Conservation (phyloP, 2,329 filamentous ascomycete species). For the Tolypocladium cylindrosporum region DNA sequence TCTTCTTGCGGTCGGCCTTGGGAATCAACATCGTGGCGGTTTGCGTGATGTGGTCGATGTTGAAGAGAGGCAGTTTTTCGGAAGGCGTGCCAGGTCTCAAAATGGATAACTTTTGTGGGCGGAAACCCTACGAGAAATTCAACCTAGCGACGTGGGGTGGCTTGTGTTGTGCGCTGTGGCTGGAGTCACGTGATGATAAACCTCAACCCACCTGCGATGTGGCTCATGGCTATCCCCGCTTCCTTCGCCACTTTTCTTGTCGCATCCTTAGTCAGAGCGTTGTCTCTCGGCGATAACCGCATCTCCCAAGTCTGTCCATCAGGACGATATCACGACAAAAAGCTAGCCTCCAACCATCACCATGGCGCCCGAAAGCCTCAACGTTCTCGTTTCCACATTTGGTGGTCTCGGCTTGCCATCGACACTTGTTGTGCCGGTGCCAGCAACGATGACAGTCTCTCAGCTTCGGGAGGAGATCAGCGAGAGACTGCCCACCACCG, state of each 20-base stretch:
- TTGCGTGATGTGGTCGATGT: slow-evolving; percentile 39
- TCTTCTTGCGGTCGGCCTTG: slow-evolving; percentile 99
- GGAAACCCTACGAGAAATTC: slow-evolving; percentile 29
- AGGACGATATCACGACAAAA: background rate
- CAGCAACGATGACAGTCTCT: slow-evolving; percentile 52
- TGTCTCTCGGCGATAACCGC: background rate
- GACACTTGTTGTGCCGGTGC: slow-evolving; percentile 70
- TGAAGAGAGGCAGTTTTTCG: slow-evolving; percentile 31
- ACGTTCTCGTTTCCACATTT: slow-evolving; percentile 79
- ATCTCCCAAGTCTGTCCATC: background rate
- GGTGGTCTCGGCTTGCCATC: slow-evolving; percentile 71
- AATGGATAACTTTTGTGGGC: slow-evolving; percentile 37
- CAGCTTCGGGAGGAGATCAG: slow-evolving; percentile 56
- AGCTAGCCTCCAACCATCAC: background rate
- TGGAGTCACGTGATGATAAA: slow-evolving; percentile 20
- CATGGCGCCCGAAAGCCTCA: slow-evolving; percentile 55
- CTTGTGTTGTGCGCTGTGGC: slow-evolving; percentile 16
- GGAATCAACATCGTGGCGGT: slow-evolving; percentile 87
- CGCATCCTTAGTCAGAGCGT: background rate
- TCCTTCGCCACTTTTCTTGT: background rate
- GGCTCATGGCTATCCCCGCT: background rate
- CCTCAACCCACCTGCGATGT: background rate
- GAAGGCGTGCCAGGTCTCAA: slow-evolving; percentile 26
- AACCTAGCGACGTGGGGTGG: slow-evolving; percentile 24
- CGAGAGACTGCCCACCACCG: slow-evolving; percentile 47